phyloP scores from a whole-genome alignment of 352 stramenopile genomes.

The Pythium oligandrum region DNA sequence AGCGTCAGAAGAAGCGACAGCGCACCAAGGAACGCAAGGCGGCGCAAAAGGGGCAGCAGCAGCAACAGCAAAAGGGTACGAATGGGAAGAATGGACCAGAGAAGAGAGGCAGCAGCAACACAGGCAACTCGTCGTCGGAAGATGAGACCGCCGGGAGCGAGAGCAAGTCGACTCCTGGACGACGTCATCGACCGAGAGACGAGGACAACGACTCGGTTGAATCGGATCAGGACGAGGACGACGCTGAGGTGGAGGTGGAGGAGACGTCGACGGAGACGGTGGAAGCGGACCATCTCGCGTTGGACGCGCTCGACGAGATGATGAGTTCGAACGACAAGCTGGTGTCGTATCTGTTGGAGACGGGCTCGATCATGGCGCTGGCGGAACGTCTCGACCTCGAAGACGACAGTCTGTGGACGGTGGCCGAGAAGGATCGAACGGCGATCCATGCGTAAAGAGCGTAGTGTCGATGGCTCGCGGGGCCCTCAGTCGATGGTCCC shows the following conservation, averaged over 20 bases:
- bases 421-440: conserved; percentile 81
- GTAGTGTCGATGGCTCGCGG: no score
- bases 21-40: conserved; percentile 82
- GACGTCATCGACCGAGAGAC: conserved; percentile 23
- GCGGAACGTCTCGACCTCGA: conserved; percentile 76
- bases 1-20: conserved; percentile 81
- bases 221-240: conserved; percentile 34
- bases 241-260: conserved; percentile 14
- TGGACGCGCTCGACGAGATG: conserved; percentile 75
- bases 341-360: conserved; percentile 83
- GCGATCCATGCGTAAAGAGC: conserved; percentile 62
- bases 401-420: conserved; percentile 80
- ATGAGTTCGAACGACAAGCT: conserved; percentile 79
- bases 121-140: conserved; percentile 52
- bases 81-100: conserved; percentile 19
- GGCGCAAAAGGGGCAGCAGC: conserved; percentile 40
- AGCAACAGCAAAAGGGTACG: conserved; percentile 21
- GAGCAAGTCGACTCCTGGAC: conserved; percentile 11
- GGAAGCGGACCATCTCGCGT: conserved; percentile 15
- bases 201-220: conserved; percentile 42
- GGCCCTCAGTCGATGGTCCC: no score
- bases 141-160: conserved; percentile 26
- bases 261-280: conserved; percentile 22
- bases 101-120: conserved; percentile 36
- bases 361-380: conserved; percentile 81